These are phyloP conservation scores for Protomyces lactucae-debilis DNA, from an alignment of 1,139 yeast genomes.

Conservation along the genomic window DNA sequence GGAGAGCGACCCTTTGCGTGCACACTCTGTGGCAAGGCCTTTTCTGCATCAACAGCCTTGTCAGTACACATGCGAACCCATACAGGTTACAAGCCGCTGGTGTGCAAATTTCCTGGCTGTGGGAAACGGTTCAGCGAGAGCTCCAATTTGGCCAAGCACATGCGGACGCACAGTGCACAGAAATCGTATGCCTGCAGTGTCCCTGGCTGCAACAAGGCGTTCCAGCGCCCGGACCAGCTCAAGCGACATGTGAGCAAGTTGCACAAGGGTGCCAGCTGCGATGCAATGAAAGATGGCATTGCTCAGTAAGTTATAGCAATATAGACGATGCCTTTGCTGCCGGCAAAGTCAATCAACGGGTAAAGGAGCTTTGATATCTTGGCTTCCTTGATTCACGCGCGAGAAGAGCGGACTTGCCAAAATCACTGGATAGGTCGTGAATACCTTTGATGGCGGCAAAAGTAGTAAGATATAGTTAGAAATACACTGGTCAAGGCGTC, in stretches of 20 bases:
- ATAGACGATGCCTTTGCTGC: no score
- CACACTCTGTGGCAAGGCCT: slow-evolving; percentile 70
- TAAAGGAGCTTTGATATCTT: no score
- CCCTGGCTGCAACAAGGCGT: slow-evolving; percentile 37
- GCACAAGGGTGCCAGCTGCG: slow-evolving; percentile 2
- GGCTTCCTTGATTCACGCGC: no score
- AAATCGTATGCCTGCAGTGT: slow-evolving; percentile 35
- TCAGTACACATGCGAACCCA: slow-evolving; percentile 72
- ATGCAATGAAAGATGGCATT: no score
- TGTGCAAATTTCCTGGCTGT: slow-evolving; percentile 77
- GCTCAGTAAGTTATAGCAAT: no score
- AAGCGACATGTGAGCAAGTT: slow-evolving; percentile 56
- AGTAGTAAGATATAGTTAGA: no score
- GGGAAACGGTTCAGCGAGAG: slow-evolving; percentile 82
- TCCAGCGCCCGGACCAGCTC: slow-evolving; percentile 73
- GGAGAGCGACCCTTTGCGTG: slow-evolving; percentile 83
- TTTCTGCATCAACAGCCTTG: slow-evolving; percentile 54
- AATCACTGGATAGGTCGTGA: no score
- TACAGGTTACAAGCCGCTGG: slow-evolving; percentile 85
- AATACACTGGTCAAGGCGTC: no score
- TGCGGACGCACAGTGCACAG: slow-evolving; percentile 47
- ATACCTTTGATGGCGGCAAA: no score
- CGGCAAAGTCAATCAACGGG: no score
- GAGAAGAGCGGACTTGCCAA: no score
- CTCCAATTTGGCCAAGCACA: slow-evolving; percentile 81